Base-by-base conservation (phyloP, 2,329 filamentous ascomycete species). In the Penicillium hesseltinei region DNA sequence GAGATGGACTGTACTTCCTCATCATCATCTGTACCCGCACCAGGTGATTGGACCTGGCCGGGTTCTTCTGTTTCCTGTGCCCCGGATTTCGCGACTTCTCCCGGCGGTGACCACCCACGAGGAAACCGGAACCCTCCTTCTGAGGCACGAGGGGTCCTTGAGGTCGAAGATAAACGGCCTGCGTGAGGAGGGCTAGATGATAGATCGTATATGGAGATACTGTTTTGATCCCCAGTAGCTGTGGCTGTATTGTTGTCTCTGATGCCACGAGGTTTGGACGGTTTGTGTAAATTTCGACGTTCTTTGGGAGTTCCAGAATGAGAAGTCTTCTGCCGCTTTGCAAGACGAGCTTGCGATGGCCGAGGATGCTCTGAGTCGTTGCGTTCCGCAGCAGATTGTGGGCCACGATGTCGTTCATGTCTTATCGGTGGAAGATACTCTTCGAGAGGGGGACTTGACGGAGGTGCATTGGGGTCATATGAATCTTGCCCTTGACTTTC, bases 151-250 rank as follows among this genome's bases (percentile, higher is more conserved):
- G 62, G 67, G 15, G 58, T 61, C 23, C 57, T 59, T 39, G 61
- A 57, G 6, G 48, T 53, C 2, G 73, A 73, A 19, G 71, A 72
- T 2, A 61, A 56, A 55, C 67, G 73, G 5, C 69, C 71, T 33
- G 77, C 76, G 19, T 66, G 67, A 33, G 77, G 76, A 17, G 78
- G 76, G 25, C 77, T 80, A 31, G 66, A 69, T 7, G 69, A 69
- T 25, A 75, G 58, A 57, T 78, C 70, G 43, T 71, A 73, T 4
- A 72, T 56, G 29, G 63, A 64, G 6, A 29, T n/a, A 5, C 29
- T 51, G 7, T 44, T 27, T 19, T 27, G 39, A 21, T 45, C 23
- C 47, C 27, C 54, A 10, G 63, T 49, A 19, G 61, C 58, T n/a
- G 63, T 49, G 17, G 61, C 58, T n/a, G 58, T 57, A 27, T 53